Evolutionary conservation across 2,329 filamentous ascomycete genomes (phyloP).

Genomic region (Penicillium sumatraense): DNA sequence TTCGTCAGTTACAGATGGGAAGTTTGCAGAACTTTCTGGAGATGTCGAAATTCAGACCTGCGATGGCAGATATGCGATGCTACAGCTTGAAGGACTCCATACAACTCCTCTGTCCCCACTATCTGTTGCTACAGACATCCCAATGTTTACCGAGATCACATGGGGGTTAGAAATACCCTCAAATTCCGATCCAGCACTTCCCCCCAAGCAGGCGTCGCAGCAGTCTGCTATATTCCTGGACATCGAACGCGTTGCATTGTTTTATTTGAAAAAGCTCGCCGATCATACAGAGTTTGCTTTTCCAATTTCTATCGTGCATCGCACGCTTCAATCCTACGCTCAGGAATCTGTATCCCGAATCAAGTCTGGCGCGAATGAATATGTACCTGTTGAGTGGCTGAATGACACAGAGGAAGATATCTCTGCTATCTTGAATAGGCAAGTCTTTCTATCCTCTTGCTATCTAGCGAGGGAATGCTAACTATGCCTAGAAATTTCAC

Average conservation of each 20-base stretch:
- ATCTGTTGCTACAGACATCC: constrained; percentile 19
- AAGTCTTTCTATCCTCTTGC: not conserved
- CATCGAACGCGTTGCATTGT: not conserved
- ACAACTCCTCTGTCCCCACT: constrained; percentile 24
- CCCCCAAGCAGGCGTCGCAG: not conserved
- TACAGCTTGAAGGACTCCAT: constrained; percentile 28
- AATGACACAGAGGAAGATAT: not conserved
- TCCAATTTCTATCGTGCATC: constrained; percentile 15
- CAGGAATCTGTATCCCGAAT: not conserved
- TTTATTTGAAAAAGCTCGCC: not conserved
- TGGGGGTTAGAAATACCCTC: constrained; percentile 23
- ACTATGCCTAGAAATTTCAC: too few relatives aligned
- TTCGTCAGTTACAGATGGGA: constrained; percentile 18
- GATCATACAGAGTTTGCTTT: constrained; percentile 20
- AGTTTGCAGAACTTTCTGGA: constrained; percentile 25
- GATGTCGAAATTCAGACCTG: constrained; percentile 28
- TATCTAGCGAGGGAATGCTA: too few relatives aligned
- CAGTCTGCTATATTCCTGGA: too few relatives aligned
- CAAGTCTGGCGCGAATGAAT: not conserved
- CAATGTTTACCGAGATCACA: constrained; percentile 22
- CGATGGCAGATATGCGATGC: constrained; percentile 17
- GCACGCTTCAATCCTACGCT: not conserved
- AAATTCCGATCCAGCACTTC: not conserved
- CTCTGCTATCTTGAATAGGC: not conserved
- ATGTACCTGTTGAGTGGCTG: not conserved